Evolutionary conservation across 257 asterid species (phyloP).

Genomic region (Nicotiana tabacum): DNA sequence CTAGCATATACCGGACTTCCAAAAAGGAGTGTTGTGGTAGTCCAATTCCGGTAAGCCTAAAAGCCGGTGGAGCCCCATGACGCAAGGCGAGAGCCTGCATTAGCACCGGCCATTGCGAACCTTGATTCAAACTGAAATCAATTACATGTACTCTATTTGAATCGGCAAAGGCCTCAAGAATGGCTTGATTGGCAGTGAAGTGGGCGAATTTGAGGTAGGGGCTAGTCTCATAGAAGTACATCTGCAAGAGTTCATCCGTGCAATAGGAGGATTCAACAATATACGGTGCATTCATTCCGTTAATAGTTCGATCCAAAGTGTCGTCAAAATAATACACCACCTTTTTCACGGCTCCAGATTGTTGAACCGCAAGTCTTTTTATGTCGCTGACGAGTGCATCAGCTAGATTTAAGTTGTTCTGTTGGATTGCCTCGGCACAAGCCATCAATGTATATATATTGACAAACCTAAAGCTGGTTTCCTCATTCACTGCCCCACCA

Average conservation of each 20-base stretch:
- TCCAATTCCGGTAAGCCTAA: conserved; percentile 40
- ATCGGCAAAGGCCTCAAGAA: conserved; percentile 31
- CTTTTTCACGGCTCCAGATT: no score
- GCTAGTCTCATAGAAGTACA: conserved; percentile 40
- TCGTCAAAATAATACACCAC: no score
- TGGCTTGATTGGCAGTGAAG: conserved; percentile 31
- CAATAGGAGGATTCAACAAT: not conserved
- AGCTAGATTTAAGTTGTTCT: no score
- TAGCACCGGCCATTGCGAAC: conserved; percentile 61
- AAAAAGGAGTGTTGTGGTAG: conserved; percentile 7
- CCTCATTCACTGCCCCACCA: conserved; percentile 43
- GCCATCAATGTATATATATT: no score
- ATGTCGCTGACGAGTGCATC: no score
- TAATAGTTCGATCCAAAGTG: not conserved
- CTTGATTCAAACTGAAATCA: conserved; percentile 53
- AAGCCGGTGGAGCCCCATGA: conserved; percentile 24
- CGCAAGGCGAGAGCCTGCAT: conserved; percentile 49
- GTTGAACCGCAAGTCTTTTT: no score
- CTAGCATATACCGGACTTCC: not conserved
- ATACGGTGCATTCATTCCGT: not conserved
- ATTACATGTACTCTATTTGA: conserved; percentile 34
- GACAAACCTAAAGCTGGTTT: conserved; percentile 18
- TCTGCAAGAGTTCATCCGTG: not conserved
- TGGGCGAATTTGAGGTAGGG: conserved; percentile 42
- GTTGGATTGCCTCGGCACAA: no score